Conservation (phyloP, 805 yeast genomes). For the Blastobotrys parvus region DNA sequence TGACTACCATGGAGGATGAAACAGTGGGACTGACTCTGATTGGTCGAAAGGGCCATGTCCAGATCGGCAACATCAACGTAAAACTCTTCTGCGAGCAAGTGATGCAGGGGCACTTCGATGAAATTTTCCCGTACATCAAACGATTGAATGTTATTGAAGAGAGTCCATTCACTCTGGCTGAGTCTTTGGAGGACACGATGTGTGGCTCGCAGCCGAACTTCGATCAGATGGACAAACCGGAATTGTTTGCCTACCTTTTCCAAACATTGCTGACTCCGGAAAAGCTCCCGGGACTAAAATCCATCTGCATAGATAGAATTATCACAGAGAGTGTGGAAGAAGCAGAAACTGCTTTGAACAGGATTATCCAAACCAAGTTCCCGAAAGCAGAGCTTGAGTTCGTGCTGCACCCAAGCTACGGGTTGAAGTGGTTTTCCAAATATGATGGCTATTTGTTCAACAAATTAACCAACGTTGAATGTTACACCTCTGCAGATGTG, state of each 20-base stretch:
- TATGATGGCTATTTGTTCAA: not conserved
- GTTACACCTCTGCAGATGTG: not conserved
- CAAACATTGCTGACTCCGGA: not conserved
- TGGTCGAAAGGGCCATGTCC: not conserved
- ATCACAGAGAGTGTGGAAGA: not conserved
- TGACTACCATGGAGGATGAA: slow-evolving; percentile 1
- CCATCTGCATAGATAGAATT: not conserved
- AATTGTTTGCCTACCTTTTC: not conserved
- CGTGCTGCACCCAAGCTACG: not conserved
- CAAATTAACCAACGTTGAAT: not conserved
- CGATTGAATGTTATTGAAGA: not conserved
- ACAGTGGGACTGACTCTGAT: not conserved
- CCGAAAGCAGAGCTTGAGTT: not conserved
- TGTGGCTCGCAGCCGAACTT: not conserved
- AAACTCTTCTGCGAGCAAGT: not conserved
- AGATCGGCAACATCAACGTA: slow-evolving; percentile 1
- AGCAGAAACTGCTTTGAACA: not conserved
- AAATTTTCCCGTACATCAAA: not conserved
- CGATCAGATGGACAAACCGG: not conserved
- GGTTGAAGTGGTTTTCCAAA: not conserved
- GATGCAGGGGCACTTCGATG: not conserved
- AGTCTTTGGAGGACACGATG: not conserved
- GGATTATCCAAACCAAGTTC: not conserved
- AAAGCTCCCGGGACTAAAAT: not conserved
- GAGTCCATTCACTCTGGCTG: not conserved